Conservation (phyloP, 345 rosid genomes). For the Leavenworthia alabamica region DNA sequence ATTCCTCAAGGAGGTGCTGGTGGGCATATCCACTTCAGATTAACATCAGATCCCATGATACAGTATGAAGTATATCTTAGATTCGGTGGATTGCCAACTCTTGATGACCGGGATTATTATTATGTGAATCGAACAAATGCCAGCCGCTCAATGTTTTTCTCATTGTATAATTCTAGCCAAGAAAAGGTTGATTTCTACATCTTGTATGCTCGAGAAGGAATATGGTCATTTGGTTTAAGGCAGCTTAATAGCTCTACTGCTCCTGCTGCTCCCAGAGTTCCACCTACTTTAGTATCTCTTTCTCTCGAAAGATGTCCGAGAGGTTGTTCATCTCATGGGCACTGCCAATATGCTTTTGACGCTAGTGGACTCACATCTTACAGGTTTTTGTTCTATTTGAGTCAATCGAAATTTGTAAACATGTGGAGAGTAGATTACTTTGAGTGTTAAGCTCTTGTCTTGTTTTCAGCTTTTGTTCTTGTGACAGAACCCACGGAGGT, state of each 20-base stretch:
- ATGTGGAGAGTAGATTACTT: neutral
- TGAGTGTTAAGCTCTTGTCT: conserved; percentile 15
- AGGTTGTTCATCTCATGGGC: conserved; percentile 79
- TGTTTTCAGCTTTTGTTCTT: conserved; percentile 72
- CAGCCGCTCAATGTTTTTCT: conserved; percentile 61
- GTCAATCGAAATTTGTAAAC: neutral
- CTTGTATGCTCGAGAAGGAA: conserved; percentile 81
- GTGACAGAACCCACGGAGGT: conserved; percentile 91
- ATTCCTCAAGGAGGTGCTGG: conserved; percentile 89
- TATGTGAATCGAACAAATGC: conserved; percentile 55
- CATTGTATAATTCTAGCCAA: conserved; percentile 56
- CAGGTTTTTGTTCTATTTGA: conserved; percentile 40
- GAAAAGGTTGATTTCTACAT: conserved; percentile 80
- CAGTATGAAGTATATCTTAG: conserved; percentile 71
- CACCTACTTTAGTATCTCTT: conserved; percentile 57
- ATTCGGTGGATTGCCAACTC: conserved; percentile 69
- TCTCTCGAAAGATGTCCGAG: conserved; percentile 90
- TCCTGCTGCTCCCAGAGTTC: conserved; percentile 26
- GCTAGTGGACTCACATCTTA: conserved; percentile 87
- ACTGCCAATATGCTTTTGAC: conserved; percentile 64
- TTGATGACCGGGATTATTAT: conserved; percentile 68
- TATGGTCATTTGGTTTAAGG: conserved; percentile 77
- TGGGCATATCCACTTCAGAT: conserved; percentile 69
- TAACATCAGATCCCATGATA: conserved; percentile 47
- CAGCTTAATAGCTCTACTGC: conserved; percentile 31